Conservation (phyloP, 2,329 filamentous ascomycete species). For the Aspergillus novofumigatus region DNA sequence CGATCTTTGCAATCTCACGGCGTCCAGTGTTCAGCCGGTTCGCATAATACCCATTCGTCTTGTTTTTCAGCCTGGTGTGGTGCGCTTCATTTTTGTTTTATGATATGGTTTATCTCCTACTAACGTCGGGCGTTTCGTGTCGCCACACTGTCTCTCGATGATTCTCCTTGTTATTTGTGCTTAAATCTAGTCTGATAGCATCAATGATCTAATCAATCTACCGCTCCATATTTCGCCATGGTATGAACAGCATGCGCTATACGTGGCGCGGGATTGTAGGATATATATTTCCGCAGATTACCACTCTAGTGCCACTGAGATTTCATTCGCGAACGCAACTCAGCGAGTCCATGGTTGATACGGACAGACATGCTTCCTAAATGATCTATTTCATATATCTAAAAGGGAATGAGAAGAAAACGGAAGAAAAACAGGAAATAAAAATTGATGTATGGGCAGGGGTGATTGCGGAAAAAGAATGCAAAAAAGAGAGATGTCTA, state of each 20-base stretch:
- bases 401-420: neutral
- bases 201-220: neutral
- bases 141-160: neutral
- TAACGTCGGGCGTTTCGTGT: neutral
- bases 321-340: too few species aligned
- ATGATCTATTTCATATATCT: neutral
- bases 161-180: neutral
- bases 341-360: too few species aligned
- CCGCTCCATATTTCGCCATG: neutral
- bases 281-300: neutral
- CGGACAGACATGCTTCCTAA: too few species aligned
- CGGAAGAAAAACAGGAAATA: too few species aligned
- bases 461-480: neutral
- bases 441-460: neutral
- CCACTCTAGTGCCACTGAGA: too few species aligned
- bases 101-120: neutral
- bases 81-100: neutral
- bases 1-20: constrained; percentile 1
- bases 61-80: neutral
- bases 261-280: neutral
- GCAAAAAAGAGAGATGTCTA: constrained; percentile 14
- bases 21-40: constrained; percentile 5
- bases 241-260: neutral
- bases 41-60: constrained; percentile 26
- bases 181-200: neutral